Base-by-base conservation (phyloP, 345 rosid species). In the Hevea brasiliensis region DNA sequence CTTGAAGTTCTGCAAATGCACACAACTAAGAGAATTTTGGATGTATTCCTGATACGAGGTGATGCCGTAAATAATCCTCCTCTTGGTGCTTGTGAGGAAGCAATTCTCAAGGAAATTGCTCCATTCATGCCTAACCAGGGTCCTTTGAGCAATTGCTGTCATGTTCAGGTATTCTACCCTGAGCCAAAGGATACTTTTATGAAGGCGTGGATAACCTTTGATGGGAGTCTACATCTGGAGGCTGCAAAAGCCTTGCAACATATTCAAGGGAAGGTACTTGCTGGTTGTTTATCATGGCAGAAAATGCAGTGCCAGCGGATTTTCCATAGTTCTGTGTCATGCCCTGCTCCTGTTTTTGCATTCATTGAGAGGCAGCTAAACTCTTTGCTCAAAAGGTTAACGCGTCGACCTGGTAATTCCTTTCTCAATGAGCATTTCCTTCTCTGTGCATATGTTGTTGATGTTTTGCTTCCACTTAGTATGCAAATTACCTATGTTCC, bases 171-270 rank as follows among this genome's bases (percentile, higher is more conserved):
- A 71, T 85, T 75, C 57, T 79, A 83, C 21, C 90, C 98, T 21
- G 85, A 82, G 59, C 82, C 81, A 18, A 82, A 71, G 68, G 91
- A 68, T 68, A 40, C 42, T 61, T 75, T 75, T 55, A 75, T 75
- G 78, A 83, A 67, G 84, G 97, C 97, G 13, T 42, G 70, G 56
- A 84, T 94, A 72, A 88, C 75, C 63, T 94, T 94, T 55, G 97
- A 90, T 77, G 92, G 97, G 67, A 87, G 89, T 75, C 80, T 88
- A 57, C 97, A 92, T 85, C 80, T 94, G 86, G 97, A 94, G 87
- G 98, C 97, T 41, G 97, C 98, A 53, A 89, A 83, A 85, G 98
- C 98, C 72, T 77, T 92, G 88, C 86, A 94, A 80, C 94, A 89
- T 75, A 77, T 94, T 57, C 85, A 88, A 50, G 78, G 96, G 61